Conservation (phyloP, 345 rosid species). For the Rhodamnia argentea region DNA sequence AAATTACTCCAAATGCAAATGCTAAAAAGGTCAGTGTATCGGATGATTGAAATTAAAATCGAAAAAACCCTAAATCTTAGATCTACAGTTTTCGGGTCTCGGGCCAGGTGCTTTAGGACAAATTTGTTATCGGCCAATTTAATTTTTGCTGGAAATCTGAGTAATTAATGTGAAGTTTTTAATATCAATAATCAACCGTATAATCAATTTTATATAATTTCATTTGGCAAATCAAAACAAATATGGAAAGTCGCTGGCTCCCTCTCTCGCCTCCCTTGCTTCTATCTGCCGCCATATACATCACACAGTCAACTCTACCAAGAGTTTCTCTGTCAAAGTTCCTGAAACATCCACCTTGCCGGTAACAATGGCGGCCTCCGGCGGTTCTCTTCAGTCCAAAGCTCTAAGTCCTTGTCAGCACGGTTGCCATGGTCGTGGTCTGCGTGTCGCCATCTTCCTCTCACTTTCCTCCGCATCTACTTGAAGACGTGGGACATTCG, state of each 20-base stretch:
- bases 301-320: neutral
- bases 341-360: neutral
- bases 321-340: neutral
- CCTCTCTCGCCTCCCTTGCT: neutral
- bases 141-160: neutral
- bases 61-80: neutral
- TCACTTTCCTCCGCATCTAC: conserved; percentile 47
- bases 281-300: neutral
- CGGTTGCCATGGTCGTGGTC: conserved; percentile 9
- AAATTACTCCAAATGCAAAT: too few species aligned
- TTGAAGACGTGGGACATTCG: conserved; percentile 44
- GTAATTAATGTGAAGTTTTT: neutral
- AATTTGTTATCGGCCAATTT: neutral
- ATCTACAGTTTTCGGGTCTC: neutral
- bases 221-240: neutral
- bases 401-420: conserved; percentile 40
- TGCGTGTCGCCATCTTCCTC: conserved; percentile 25
- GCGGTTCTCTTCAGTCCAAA: conserved; percentile 27
- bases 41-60: neutral
- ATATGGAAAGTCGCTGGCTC: neutral
- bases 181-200: neutral
- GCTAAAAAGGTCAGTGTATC: neutral
- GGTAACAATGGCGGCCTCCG: conserved; percentile 45
- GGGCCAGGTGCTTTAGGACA: too few species aligned
- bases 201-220: neutral